A percentile compares a stretch with the other conserved stretches of the same genome.
Conservation (phyloP, 208 protist species). For the Leishmania mexicana region DNA sequence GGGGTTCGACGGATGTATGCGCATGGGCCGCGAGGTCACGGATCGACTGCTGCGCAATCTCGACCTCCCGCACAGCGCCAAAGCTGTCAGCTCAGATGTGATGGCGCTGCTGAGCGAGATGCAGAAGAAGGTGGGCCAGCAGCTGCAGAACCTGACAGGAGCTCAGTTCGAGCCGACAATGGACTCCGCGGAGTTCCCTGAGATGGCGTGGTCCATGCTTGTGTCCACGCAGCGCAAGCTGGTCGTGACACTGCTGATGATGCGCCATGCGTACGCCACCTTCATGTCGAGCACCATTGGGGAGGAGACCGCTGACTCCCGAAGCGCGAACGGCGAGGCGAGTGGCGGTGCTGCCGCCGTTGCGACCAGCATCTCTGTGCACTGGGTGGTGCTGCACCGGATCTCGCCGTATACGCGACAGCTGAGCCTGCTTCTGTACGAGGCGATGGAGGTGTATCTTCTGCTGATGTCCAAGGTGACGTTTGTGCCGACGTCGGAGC, state of each 20-base stretch:
- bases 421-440: conserved; percentile 72
- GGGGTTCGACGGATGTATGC: conserved; percentile 69
- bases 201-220: conserved; percentile 60
- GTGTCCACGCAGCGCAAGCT: conserved; percentile 66
- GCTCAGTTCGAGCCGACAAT: conserved; percentile 76
- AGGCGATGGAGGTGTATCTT: conserved; percentile 77
- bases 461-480: conserved; percentile 64
- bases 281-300: conserved; percentile 79
- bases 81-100: conserved; percentile 54
- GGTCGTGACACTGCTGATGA: conserved; percentile 69
- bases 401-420: conserved; percentile 68
- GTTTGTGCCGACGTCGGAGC: conserved; percentile 71
- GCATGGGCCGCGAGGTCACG: conserved; percentile 70
- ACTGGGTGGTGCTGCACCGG: conserved; percentile 86
- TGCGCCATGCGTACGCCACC: conserved; percentile 79
- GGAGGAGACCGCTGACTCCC: conserved; percentile 7
- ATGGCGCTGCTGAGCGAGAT: conserved; percentile 56
- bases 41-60: conserved; percentile 79
- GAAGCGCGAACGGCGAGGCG: conserved; percentile 15
- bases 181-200: conserved; percentile 78
- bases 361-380: conserved; percentile 60
- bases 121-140: conserved; percentile 56
- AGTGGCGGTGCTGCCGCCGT: conserved; percentile 20
- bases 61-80: conserved; percentile 77
- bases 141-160: conserved; percentile 50